Percentiles rank a stretch among this genome's conserved stretches.
Conservation (phyloP, 768 basidiomycete species). For the Russula virescens region DNA sequence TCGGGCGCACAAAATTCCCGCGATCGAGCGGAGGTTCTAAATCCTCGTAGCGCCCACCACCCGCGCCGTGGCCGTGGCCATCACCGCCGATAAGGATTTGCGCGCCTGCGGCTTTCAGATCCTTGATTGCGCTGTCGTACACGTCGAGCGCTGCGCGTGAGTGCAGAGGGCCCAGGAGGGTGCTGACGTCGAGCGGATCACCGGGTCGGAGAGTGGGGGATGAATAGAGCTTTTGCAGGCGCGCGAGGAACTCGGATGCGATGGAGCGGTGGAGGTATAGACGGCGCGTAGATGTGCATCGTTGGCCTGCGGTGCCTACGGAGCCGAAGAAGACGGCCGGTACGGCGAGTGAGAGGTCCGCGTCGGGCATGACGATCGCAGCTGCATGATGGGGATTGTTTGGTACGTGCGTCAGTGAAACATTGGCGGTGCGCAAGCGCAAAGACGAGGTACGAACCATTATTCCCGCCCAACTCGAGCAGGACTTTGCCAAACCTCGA, state of each 20-base stretch:
- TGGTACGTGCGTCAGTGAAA: too few species aligned
- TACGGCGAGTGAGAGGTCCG: slow-evolving; percentile 84
- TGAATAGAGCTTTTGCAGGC: slow-evolving; percentile 67
- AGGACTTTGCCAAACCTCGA: slow-evolving; percentile 86
- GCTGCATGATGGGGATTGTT: slow-evolving; percentile 44
- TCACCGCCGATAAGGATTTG: slow-evolving; percentile 61
- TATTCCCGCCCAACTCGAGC: slow-evolving; percentile 93
- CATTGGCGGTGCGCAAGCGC: background rate
- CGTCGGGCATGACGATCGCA: slow-evolving; percentile 88
- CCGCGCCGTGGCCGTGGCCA: slow-evolving; percentile 25
- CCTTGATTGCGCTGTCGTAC: slow-evolving; percentile 57
- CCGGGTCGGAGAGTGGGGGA: slow-evolving; percentile 62
- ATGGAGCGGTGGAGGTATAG: slow-evolving; percentile 83
- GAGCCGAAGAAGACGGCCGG: slow-evolving; percentile 92
- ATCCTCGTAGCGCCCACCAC: slow-evolving; percentile 51
- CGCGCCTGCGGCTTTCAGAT: slow-evolving; percentile 60
- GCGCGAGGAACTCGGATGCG: slow-evolving; percentile 67
- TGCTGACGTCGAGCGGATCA: slow-evolving; percentile 71
- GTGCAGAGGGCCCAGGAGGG: slow-evolving; percentile 86
- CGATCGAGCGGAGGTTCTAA: slow-evolving; percentile 40
- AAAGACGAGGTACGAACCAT: slow-evolving; percentile 48
- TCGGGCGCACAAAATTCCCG: slow-evolving; percentile 89
- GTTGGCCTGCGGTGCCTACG: slow-evolving; percentile 69
- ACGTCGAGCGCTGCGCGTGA: slow-evolving; percentile 56
- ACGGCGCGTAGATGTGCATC: slow-evolving; percentile 89